Evolutionary conservation across 2,329 filamentous ascomycete species (phyloP).

Genomic region (Phyllosticta citribraziliensis): DNA sequence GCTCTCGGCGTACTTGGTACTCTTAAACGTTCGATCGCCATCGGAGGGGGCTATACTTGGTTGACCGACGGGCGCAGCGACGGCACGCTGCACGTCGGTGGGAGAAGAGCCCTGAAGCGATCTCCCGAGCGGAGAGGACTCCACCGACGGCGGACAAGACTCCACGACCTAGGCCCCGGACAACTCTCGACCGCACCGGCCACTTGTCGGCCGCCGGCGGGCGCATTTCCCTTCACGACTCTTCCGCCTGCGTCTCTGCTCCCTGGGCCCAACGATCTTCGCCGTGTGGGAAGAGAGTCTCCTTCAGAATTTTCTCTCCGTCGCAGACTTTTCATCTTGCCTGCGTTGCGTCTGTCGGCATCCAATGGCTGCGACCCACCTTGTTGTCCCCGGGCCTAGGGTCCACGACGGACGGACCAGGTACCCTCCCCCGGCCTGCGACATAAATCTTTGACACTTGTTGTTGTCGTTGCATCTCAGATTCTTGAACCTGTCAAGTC

Average conservation of each 20-base stretch:
- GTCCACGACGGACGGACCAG: neutral
- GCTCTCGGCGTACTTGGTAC: neutral
- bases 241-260: neutral
- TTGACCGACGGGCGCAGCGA: neutral
- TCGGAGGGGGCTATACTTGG: neutral
- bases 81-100: neutral
- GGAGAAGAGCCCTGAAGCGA: neutral
- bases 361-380: neutral
- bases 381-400: neutral
- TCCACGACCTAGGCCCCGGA: neutral
- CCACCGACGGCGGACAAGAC: neutral
- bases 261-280: neutral
- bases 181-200: neutral
- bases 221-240: neutral
- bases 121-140: neutral
- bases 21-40: neutral
- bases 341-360: neutral
- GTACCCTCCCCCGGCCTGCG: neutral
- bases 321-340: neutral
- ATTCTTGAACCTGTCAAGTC: neutral
- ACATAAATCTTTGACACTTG: neutral
- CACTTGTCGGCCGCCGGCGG: neutral
- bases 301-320: neutral
- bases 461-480: neutral
- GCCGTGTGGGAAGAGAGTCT: neutral